Percentiles rank a stretch among this genome's conserved stretches.
These are phyloP conservation scores for Trichosporon sp. DNA, from an alignment of 1,284 basidiomycete species.

Conservation along the genomic window DNA sequence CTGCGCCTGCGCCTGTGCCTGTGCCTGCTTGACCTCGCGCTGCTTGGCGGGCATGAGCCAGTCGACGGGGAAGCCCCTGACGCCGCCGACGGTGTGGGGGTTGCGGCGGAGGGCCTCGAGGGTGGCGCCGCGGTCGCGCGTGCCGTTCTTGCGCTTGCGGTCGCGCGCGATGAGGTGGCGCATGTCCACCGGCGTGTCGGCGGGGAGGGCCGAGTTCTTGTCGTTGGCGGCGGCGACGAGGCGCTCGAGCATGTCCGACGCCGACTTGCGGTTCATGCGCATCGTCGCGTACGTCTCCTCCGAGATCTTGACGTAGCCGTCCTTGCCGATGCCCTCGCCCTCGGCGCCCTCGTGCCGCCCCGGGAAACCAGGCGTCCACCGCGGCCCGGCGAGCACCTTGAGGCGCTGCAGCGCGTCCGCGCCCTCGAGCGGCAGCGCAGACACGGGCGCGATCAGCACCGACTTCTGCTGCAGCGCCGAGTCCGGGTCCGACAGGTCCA, in stretches of 20 bases:
- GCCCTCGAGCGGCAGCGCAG: slow-evolving; percentile 62
- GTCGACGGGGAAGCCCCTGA: slow-evolving; percentile 72
- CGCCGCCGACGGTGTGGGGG: slow-evolving; percentile 49
- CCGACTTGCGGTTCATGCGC: slow-evolving; percentile 80
- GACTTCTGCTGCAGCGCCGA: slow-evolving; percentile 66
- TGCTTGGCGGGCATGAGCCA: slow-evolving; percentile 57
- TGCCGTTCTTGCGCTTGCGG: slow-evolving; percentile 57
- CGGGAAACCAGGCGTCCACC: slow-evolving; percentile 72
- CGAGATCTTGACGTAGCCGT: slow-evolving; percentile 78
- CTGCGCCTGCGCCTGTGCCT: slow-evolving; percentile 12
- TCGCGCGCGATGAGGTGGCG: slow-evolving; percentile 68
- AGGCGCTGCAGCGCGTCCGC: slow-evolving; percentile 66
- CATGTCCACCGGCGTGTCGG: slow-evolving; percentile 66
- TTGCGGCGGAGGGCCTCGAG: slow-evolving; percentile 23
- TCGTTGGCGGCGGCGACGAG: slow-evolving; percentile 69
- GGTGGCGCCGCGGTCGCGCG: slow-evolving; percentile 51
- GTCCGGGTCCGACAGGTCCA: slow-evolving; percentile 65
- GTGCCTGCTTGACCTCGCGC: background rate
- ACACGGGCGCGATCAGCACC: slow-evolving; percentile 65
- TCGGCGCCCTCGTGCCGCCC: slow-evolving; percentile 23
- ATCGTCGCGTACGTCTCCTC: slow-evolving; percentile 74
- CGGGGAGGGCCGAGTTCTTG: slow-evolving; percentile 54
- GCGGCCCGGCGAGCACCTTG: slow-evolving; percentile 72
- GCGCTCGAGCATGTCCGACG: slow-evolving; percentile 68
- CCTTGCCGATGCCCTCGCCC: slow-evolving; percentile 51